Base-by-base conservation (phyloP, 2,329 filamentous ascomycete species). In the Podosphaera xanthii region DNA sequence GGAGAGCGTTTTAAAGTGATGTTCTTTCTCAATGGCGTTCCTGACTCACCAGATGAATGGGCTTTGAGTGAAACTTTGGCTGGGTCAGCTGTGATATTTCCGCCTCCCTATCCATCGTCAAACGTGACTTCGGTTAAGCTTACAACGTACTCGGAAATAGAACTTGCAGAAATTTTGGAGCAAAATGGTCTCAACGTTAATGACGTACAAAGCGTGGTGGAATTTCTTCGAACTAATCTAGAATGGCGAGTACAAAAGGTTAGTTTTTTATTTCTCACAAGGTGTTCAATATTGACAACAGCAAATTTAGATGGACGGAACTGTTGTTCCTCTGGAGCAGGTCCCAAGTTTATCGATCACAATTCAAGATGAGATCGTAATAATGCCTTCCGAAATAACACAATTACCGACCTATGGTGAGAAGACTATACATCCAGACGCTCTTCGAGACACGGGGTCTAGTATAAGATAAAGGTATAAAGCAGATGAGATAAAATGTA, bases 211-310 rank as follows among this genome's bases (percentile, higher is more conserved):
- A 59, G 33, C 7, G 60, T 64, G 31, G 61, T 50, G 4, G 10
- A 56, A 30, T 67, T 58, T 40, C 55, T 69, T 58, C 62, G 62
- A 57, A 38, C 60, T 14, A 62, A 63, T 57, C 46, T 68, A 44
- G 38, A 64, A 4, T 68, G 67, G 66, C 59, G 59, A 22, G 61
- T 66, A 14, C 63, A 68, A 31, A 64, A 63, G 61, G 67, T 67
- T 55, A 60, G 63, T 60, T 57, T 31, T 4, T 34, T 10, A 55
- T 55, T 48, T 34, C 34, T 36, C 2, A 52, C 22, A 42, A 36
- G 12, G 4, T 52, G 10, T 36, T 40, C 4, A 14, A 33, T 34
- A 44, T 12, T 58, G 7, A 49, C 7, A 31, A 33, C 33, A 14
- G n/a, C 9, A 9, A 9, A 12, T 38, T 30, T 60, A 66, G 64